Base-by-base conservation (phyloP, 345 rosid genomes). In the Lenwebbia sp. region DNA sequence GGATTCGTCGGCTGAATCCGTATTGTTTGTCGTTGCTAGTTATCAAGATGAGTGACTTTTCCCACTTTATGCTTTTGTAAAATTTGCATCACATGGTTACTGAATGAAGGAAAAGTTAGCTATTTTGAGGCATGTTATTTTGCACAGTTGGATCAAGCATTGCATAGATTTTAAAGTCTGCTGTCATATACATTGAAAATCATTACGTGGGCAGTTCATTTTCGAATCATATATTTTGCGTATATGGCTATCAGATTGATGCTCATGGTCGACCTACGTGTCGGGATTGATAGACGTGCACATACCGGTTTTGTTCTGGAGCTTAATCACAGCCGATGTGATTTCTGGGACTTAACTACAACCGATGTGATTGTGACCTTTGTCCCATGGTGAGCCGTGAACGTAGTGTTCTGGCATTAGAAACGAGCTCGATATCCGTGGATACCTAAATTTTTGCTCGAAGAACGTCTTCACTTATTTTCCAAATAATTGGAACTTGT, bases 151-250 rank as follows among this genome's bases (percentile, higher is more conserved):
- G 33, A 26, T 12, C 15, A n/a, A 58, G 30, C 33, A 5, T n/a
- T 26, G 17, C 26, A 58, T n/a, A 14, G 33, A 58, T 58, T 26
- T 58, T 5, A 7, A 26, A 58, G 33, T 58, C 15, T 58, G 33
- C 17, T 58, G 7, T 58, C n/a, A 2, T 26, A 1, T 1, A 12
- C 17, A 12, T 58, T 12, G 8, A 58, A 56, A 58, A 58, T n/a
- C 33, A 58, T 58, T 57, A 2, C 2, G 4, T 2, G 17, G 7
- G 0, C 1, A 4, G 5, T 25, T 26, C 0, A 12, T 55, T 26
- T 26, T n/a, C 17, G 1, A 2, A 58, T n/a, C 15, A 5, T n/a
- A 1, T 26, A 58, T 58, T 58, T 26, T 5, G 17, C 3, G 13
- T 12, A n/a, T 58, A 26, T 58, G 65, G 33, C 5, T 58, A 5